Evolutionary conservation across 257 asterid genomes (phyloP), one percentile per base, ranked within the genome.

Genomic region (Gentiana straminea): DNA sequence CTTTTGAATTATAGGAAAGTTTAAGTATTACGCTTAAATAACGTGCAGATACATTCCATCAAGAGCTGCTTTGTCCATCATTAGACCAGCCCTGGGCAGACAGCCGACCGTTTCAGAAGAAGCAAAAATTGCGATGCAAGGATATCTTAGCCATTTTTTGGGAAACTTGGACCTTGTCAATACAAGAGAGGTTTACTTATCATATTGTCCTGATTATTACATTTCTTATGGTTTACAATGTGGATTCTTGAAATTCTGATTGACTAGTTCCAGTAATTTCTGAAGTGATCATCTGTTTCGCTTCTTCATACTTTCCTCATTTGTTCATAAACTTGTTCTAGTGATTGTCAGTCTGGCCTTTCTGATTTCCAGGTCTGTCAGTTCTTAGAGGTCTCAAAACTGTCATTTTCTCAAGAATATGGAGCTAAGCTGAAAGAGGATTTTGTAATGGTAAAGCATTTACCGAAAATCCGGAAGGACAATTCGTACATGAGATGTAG

Each of bases 391-490:
- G 98, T 83, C 62, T 92, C 98, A 50, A 85, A 69, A 74, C 54
- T 92, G 62, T 92, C 98, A n/a, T 88, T 92, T 79, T 76, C 75
- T 61, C 83, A 68, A 50, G 90, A 92, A 66, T 92, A 73, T 67
- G 98, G 98, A 52, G 85, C 94, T 62, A 92, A 92, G 84, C 73
- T 92, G 66, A 92, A 87, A 71, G 98, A 92, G 75, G 94, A 82
- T 66, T 92, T 87, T 55, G 84, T 85, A 63, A 70, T 83, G 94
- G 85, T 77, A 60, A 83, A 88, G 68, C 94, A 88, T 67, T 68
- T 80, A 67, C 54, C 76, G 39, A 58, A 67, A 60, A 64, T 72
- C 69, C 58, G 75, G 44, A 83, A 74, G 74, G 87, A 78, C 24
- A 77, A 71, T 53, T 76, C 71, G 37, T 67, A 81, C 69, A 68